Percentiles rank a stretch among this genome's conserved stretches.
Conservation (phyloP, 2,329 filamentous ascomycete genomes). For the Apiospora marii region DNA sequence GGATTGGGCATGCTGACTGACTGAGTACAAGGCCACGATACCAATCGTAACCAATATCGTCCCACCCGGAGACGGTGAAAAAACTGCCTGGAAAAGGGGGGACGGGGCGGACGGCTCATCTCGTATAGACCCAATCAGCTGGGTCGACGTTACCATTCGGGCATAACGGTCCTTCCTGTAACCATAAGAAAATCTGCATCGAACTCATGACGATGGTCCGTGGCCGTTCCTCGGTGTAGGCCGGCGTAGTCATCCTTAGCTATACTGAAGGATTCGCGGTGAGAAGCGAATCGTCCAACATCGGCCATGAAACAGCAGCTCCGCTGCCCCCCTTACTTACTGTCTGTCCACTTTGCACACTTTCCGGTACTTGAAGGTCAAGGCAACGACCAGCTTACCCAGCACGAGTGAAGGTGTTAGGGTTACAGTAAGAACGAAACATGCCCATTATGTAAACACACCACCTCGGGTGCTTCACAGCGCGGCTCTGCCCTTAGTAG, state of each 20-base stretch:
- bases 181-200: background rate
- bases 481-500: too few relatives aligned
- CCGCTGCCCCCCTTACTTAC: background rate
- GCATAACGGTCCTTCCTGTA: background rate
- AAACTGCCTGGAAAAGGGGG: background rate
- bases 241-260: background rate
- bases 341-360: background rate
- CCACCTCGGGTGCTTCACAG: background rate
- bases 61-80: conserved; percentile 5
- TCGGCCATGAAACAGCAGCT: conserved; percentile 7
- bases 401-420: background rate
- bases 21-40: background rate
- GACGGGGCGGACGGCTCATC: conserved; percentile 3
- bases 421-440: background rate
- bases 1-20: background rate
- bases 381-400: background rate
- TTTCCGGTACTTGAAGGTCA: background rate
- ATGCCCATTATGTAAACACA: background rate
- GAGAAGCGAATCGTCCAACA: conserved; percentile 12
- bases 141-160: background rate
- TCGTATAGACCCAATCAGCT: background rate
- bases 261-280: background rate
- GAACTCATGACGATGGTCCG: background rate
- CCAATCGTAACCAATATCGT: background rate
- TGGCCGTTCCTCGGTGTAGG: conserved; percentile 14